Conservation (phyloP, 2,329 filamentous ascomycete species). For the Drechslerella dactyloides region DNA sequence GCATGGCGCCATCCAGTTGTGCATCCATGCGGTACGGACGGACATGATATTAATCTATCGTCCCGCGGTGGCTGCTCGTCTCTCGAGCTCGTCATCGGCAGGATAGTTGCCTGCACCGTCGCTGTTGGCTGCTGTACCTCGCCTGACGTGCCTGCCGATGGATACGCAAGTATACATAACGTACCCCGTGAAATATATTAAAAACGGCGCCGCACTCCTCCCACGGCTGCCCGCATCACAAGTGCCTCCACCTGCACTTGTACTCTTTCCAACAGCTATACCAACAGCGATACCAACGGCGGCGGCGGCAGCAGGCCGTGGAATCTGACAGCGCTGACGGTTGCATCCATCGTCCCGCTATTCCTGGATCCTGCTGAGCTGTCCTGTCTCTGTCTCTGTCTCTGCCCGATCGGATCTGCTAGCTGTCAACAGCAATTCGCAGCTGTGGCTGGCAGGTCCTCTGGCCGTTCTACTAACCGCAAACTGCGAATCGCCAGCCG, state of each 20-base stretch:
- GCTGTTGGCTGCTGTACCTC: neutral
- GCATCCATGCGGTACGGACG: neutral
- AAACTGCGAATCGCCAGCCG: too few relatives aligned
- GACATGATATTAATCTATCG: neutral
- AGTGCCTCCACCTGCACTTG: neutral
- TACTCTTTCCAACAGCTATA: neutral
- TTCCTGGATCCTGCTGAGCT: slow-evolving; percentile 1
- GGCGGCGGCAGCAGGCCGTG: neutral
- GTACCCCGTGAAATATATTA: neutral
- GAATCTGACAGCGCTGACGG: neutral
- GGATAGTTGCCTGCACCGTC: neutral
- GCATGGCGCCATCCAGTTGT: slow-evolving; percentile 2
- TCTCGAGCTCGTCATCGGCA: neutral
- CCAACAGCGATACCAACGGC: neutral
- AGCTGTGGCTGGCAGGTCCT: neutral
- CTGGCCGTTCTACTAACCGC: too few relatives aligned
- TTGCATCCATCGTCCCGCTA: neutral
- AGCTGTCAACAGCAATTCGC: neutral
- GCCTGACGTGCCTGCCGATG: too few relatives aligned
- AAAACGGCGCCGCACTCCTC: too few relatives aligned
- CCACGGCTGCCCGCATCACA: neutral
- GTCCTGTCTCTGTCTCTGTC: too few relatives aligned
- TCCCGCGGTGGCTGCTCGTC: neutral
- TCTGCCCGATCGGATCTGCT: neutral
- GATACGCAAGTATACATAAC: too few relatives aligned